Evolutionary conservation across 2,329 filamentous ascomycete genomes (phyloP).

Genomic region (Fusarium sp.): DNA sequence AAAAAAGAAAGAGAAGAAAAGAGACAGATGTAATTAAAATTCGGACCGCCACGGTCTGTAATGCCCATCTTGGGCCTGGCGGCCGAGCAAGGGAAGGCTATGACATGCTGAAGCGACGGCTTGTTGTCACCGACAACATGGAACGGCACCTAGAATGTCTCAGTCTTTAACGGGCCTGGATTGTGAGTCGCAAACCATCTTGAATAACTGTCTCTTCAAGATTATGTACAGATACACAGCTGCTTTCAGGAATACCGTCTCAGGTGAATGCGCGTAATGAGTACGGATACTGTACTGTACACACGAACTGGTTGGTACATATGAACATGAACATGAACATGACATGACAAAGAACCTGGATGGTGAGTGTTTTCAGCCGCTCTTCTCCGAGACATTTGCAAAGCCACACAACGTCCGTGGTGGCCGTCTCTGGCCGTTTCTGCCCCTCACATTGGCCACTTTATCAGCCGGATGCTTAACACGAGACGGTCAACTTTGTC

Average conservation of each 20-base stretch:
- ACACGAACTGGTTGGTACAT: background rate
- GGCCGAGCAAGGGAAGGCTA: slow-evolving; percentile 30
- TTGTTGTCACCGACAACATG: slow-evolving; percentile 40
- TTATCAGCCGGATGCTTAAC: background rate
- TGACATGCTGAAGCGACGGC: slow-evolving; percentile 37
- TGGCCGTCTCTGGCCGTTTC: background rate
- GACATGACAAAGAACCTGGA: background rate
- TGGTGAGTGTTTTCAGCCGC: background rate
- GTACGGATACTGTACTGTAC: background rate
- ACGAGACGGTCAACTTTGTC: background rate
- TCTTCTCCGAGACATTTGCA: background rate
- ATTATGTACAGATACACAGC: background rate
- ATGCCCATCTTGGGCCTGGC: slow-evolving; percentile 19
- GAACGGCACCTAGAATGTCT: slow-evolving; percentile 41
- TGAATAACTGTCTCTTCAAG: too few relatives aligned
- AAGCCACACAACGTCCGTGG: background rate
- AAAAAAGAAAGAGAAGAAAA: background rate
- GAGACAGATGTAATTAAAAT: slow-evolving; percentile 2
- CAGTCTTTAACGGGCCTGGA: slow-evolving; percentile 28
- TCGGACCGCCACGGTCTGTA: background rate
- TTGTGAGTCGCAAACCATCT: background rate
- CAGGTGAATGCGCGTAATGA: background rate
- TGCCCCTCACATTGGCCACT: background rate
- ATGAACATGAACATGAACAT: too few relatives aligned
- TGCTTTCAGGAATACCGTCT: background rate